These are phyloP conservation scores for Lycium barbarum DNA, from an alignment of 257 asterid genomes.

Conservation along the genomic window DNA sequence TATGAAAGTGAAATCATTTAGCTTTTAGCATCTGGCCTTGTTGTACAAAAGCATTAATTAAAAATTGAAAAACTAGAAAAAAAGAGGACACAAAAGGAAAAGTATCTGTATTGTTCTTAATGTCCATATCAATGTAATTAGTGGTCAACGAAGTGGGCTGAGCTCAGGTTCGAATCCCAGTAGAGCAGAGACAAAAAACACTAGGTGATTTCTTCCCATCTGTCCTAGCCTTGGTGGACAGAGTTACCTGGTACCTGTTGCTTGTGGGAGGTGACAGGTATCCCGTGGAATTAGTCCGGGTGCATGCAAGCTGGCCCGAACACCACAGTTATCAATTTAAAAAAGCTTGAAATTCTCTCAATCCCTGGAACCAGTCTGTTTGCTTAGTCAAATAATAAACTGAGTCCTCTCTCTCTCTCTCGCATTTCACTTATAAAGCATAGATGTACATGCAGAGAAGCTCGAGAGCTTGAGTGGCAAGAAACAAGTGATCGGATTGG, in stretches of 20 bases:
- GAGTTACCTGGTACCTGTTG: too few relatives aligned
- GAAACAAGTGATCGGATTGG: neutral
- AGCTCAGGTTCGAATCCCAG: too few relatives aligned
- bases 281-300: too few relatives aligned
- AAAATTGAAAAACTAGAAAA: neutral
- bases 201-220: too few relatives aligned
- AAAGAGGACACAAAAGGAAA: neutral
- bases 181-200: too few relatives aligned
- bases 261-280: too few relatives aligned
- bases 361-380: neutral
- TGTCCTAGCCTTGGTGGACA: too few relatives aligned
- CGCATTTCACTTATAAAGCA: neutral
- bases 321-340: too few relatives aligned
- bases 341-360: neutral
- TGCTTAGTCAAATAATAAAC: neutral
- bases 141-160: too few relatives aligned
- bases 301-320: too few relatives aligned
- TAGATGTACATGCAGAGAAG: neutral
- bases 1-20: constrained; percentile 8
- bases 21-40: neutral
- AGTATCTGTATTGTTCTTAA: neutral
- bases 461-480: neutral
- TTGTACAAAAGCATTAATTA: neutral
- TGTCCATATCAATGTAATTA: neutral
- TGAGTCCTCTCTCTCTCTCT: neutral